Evolutionary conservation across 2,329 filamentous ascomycete species (phyloP).

Genomic region (Ascochyta fabae): DNA sequence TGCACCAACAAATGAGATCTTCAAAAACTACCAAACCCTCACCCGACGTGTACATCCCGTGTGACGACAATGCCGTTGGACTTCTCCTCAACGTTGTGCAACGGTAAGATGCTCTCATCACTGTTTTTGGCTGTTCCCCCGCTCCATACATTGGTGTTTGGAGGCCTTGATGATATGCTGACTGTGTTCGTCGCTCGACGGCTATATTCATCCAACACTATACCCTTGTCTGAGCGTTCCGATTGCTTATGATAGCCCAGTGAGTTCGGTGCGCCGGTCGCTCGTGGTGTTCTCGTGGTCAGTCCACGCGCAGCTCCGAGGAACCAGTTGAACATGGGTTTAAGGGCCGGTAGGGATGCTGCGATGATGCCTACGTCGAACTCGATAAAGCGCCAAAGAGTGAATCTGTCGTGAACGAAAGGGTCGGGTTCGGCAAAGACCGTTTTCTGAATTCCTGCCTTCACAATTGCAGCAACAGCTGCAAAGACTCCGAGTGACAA

Average conservation of each 20-base stretch:
- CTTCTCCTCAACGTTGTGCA: slow-evolving; percentile 2
- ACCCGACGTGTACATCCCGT: neutral
- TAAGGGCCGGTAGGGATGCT: slow-evolving; percentile 51
- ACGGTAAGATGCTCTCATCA: slow-evolving; percentile 7
- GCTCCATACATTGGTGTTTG: neutral
- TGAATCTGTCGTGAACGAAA: slow-evolving; percentile 49
- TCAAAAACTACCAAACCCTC: neutral
- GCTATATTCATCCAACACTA: neutral
- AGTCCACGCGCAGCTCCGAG: slow-evolving; percentile 33
- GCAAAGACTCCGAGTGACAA: slow-evolving; percentile 52
- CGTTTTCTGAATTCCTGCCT: slow-evolving; percentile 48
- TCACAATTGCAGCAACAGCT: slow-evolving; percentile 53
- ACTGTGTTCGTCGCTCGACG: neutral
- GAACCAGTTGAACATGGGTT: slow-evolving; percentile 34
- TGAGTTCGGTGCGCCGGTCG: neutral
- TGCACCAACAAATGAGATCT: neutral
- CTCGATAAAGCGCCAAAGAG: slow-evolving; percentile 56
- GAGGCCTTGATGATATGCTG: neutral
- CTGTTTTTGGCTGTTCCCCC: neutral
- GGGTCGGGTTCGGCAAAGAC: slow-evolving; percentile 47
- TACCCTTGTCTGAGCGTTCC: slow-evolving; percentile 1
- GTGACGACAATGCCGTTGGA: slow-evolving; percentile 1
- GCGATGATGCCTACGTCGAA: slow-evolving; percentile 55
- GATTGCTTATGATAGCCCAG: slow-evolving; percentile 11
- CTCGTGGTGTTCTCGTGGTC: neutral